Evolutionary conservation across 306 rosid genomes (phyloP).

Genomic region (Gastrolobium villosum): DNA sequence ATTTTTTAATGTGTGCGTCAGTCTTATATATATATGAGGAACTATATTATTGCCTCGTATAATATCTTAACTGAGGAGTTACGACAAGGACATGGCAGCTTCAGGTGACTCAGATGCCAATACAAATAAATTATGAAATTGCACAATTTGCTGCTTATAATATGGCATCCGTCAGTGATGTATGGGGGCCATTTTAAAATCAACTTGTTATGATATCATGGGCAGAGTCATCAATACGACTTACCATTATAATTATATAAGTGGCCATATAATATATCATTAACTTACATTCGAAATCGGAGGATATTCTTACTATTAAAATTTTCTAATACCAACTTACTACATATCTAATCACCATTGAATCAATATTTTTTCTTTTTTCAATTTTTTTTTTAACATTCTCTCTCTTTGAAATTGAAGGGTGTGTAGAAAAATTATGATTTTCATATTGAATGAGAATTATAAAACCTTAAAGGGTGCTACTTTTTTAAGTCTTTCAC

Average conservation of each 20-base stretch:
- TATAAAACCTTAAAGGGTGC: background rate
- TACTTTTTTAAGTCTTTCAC: background rate
- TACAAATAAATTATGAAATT: background rate
- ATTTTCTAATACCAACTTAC: no score
- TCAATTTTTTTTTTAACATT: no score
- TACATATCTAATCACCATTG: no score
- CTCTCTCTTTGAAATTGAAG: no score
- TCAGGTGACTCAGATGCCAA: background rate
- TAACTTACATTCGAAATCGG: no score
- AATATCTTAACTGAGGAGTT: background rate
- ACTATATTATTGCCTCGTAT: no score
- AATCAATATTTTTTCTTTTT: no score
- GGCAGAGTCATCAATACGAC: background rate
- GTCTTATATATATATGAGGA: no score
- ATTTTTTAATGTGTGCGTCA: no score
- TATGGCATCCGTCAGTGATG: background rate
- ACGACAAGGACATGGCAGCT: background rate
- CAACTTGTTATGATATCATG: background rate
- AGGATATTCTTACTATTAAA: no score
- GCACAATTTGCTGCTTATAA: background rate
- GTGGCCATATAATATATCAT: background rate
- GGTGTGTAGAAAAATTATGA: no score
- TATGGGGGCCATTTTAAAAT: background rate
- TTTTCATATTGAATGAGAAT: no score
- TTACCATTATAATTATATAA: background rate